These are phyloP conservation scores for Acacia acuminata DNA, from an alignment of 306 rosid species.

Conservation along the genomic window DNA sequence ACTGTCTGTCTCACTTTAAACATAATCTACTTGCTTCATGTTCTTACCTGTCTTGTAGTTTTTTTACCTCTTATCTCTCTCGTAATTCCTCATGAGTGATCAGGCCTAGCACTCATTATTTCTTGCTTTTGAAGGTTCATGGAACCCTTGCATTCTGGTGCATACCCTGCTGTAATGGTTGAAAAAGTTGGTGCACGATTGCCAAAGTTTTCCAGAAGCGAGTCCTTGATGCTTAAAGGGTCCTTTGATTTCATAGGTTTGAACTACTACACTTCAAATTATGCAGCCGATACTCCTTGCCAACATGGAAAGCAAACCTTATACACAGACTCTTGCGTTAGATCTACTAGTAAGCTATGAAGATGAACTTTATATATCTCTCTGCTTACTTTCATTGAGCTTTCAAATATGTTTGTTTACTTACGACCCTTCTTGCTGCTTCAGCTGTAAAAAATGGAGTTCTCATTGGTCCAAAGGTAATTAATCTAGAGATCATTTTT, in stretches of 20 bases:
- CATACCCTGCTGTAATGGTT: conserved; percentile 57
- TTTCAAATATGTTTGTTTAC: neutral
- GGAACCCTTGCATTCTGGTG: conserved; percentile 58
- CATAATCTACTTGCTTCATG: neutral
- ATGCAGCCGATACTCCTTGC: conserved; percentile 41
- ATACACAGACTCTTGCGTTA: conserved; percentile 37
- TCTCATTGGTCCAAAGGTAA: conserved; percentile 62
- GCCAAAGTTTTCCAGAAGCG: conserved; percentile 49
- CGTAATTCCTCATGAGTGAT: neutral
- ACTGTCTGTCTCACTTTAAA: conserved; percentile 14
- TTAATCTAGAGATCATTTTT: conserved; percentile 26
- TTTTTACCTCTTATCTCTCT: neutral
- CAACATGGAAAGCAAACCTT: conserved; percentile 21
- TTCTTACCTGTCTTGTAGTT: neutral
- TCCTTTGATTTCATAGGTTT: conserved; percentile 68
- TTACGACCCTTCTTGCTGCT: conserved; percentile 17
- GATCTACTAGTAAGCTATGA: conserved; percentile 38
- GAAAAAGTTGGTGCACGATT: conserved; percentile 42
- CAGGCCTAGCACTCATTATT: conserved; percentile 17
- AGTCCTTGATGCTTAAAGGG: conserved; percentile 46
- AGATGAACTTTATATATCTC: conserved; percentile 25
- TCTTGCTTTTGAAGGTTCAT: conserved; percentile 49
- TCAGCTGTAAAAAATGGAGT: conserved; percentile 43
- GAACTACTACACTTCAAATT: conserved; percentile 57
- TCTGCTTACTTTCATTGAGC: neutral